Base-by-base conservation (phyloP, 1,284 basidiomycete species). In the Trichosporon sp. region DNA sequence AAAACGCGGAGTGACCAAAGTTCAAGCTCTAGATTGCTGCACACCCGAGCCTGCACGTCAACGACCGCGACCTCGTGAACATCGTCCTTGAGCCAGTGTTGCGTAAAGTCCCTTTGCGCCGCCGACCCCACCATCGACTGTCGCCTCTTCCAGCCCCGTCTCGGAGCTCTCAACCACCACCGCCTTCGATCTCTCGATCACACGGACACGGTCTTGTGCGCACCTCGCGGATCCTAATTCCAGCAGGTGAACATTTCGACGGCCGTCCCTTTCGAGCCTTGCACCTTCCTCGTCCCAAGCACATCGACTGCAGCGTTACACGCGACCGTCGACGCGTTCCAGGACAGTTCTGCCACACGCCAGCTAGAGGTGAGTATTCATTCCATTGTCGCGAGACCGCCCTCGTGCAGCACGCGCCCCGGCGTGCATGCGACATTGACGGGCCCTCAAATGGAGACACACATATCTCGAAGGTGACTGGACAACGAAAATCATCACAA, bases 291-390 rank as follows among this genome's bases (percentile, higher is more conserved):
- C 31, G 59, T 63, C 59, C 59, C 16, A 37, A 63, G 59, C 32
- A 21, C 12, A 14, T 35, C 59, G 59, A 63, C 32, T 32, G 37
- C 32, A 63, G 59, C 59, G 59, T 63, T 35, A 63, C 59, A 63
- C 59, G 59, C 59, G 59, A 63, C 59, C 59, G 31, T 16, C 32
- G 59, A 63, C 59, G 59, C 59, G 59, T 63, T 19, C 59, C 5
- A 63, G 59, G 59, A 63, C 59, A 63, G 16, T 37, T 19, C 59
- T 63, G 59, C 59, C 59, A 63, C 59, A 63, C 59, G 59, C 59
- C 59, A 35, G 59, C 31, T 35, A 32, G 16, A 35, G 59, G 59
- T 63, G 59, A 63, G 59, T 63, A 16, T 63, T 3, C 54, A 12
- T 35, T n/a, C 32, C 32, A 32, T 10, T 32, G 31, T 37, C 16